Evolutionary conservation across 257 asterid genomes (phyloP).

Genomic region (Paulownia fortunei): DNA sequence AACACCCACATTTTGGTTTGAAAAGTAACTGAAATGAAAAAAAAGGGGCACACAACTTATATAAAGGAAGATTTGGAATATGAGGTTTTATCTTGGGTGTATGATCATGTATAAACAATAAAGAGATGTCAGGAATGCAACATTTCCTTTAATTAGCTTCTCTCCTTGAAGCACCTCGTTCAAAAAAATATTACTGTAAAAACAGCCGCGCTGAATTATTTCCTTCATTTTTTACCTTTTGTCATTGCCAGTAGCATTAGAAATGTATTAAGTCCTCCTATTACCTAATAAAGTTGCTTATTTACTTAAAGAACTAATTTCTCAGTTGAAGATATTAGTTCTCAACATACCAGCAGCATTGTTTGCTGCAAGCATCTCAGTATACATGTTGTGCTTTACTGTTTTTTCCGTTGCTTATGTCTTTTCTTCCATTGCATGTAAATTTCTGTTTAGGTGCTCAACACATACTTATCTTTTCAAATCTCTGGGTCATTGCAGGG

Average conservation of each 20-base stretch:
- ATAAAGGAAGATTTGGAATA: neutral
- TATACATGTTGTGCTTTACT: neutral
- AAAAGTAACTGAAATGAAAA: neutral
- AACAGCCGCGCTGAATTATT: neutral
- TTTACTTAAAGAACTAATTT: neutral
- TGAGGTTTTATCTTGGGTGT: neutral
- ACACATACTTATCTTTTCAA: constrained; percentile 3
- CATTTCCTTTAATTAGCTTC: neutral
- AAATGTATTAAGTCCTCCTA: neutral
- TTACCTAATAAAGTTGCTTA: neutral
- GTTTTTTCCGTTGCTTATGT: neutral
- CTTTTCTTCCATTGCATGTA: neutral
- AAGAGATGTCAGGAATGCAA: neutral
- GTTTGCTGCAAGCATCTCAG: neutral
- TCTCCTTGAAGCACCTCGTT: no score
- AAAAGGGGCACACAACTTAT: neutral
- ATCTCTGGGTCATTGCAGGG: constrained; percentile 45
- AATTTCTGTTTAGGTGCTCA: constrained; percentile 4
- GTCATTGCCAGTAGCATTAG: neutral
- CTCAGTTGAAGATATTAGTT: constrained; percentile 15
- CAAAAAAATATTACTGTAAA: neutral
- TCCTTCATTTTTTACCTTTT: neutral
- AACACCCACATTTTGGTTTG: neutral
- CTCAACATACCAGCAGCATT: neutral
- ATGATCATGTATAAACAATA: neutral